Conservation (phyloP, 352 stramenopile genomes). For the Blastocystis sp. region DNA sequence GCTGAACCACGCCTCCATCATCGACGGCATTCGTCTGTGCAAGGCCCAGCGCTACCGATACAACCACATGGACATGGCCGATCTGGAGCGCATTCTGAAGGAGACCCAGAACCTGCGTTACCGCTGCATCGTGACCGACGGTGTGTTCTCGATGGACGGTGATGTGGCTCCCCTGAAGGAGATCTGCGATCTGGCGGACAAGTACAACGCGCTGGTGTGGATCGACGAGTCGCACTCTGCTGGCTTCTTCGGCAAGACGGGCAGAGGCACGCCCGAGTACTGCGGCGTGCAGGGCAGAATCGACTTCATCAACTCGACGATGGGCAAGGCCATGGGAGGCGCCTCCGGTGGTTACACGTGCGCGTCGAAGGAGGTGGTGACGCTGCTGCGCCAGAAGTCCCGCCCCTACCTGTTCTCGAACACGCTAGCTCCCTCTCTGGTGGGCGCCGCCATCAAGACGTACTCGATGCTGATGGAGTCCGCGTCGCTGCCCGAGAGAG, state of each 20-base stretch:
- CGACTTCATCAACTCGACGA: constrained; percentile 88
- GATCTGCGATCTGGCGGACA: constrained; percentile 83
- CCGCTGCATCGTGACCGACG: constrained; percentile 86
- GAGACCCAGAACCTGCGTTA: constrained; percentile 83
- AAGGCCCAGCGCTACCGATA: constrained; percentile 87
- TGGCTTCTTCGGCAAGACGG: constrained; percentile 85
- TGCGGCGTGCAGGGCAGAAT: constrained; percentile 82
- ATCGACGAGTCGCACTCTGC: constrained; percentile 89
- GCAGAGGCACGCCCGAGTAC: constrained; percentile 85
- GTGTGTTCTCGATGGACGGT: constrained; percentile 90
- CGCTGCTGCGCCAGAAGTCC: constrained; percentile 79
- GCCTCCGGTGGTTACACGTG: constrained; percentile 83
- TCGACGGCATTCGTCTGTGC: constrained; percentile 87
- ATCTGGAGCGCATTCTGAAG: constrained; percentile 84
- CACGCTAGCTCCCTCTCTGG: constrained; percentile 84
- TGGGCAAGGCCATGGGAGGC: constrained; percentile 87
- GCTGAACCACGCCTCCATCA: constrained; percentile 77
- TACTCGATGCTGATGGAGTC: constrained; percentile 85
- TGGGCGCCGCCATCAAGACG: constrained; percentile 85
- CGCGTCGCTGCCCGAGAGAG: constrained; percentile 79
- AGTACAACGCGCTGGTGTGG: constrained; percentile 87
- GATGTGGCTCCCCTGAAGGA: constrained; percentile 84
- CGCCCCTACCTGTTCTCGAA: constrained; percentile 89
- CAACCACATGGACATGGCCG: constrained; percentile 86
- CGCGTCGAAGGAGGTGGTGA: constrained; percentile 70